phyloP scores from a whole-genome alignment of 2,329 filamentous ascomycete genomes.

The Trichocomaceae sp. region DNA sequence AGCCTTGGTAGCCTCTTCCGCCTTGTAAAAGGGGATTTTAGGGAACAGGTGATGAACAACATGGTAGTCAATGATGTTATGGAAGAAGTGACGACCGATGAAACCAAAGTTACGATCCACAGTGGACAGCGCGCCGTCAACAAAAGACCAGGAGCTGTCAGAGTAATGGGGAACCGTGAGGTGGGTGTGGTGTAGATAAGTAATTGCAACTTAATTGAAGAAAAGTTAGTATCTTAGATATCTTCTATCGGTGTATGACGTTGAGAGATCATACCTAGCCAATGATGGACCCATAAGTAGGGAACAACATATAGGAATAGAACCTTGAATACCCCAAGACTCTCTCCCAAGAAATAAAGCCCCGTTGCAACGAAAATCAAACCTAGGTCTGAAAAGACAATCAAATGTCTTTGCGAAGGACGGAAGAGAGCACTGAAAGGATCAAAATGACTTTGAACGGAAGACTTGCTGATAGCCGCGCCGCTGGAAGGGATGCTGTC shows the following conservation, averaged over 20 bases:
- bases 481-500: conserved; percentile 38
- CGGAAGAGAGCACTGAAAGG: conserved; percentile 57
- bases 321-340: conserved; percentile 52
- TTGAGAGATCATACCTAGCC: conserved; percentile 48
- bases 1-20: conserved; percentile 1
- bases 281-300: conserved; percentile 65
- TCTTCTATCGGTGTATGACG: not conserved
- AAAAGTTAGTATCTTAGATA: not conserved
- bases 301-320: conserved; percentile 57
- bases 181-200: conserved; percentile 11
- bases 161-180: not conserved
- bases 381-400: conserved; percentile 56
- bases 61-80: conserved; percentile 6
- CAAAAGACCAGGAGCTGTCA: not conserved
- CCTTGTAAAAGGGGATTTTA: conserved; percentile 2
- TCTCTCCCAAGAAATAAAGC: conserved; percentile 48
- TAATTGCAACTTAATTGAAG: conserved; percentile 5
- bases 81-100: conserved; percentile 10
- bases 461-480: conserved; percentile 11
- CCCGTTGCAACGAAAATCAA: conserved; percentile 46
- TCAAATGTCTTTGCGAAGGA: conserved; percentile 49
- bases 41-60: conserved; percentile 7
- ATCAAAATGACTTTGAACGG: conserved; percentile 50
- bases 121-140: not conserved
- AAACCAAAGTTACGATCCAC: conserved; percentile 6